Evolutionary conservation across 768 basidiomycete species (phyloP).

Genomic region (Agrocybe praecox): DNA sequence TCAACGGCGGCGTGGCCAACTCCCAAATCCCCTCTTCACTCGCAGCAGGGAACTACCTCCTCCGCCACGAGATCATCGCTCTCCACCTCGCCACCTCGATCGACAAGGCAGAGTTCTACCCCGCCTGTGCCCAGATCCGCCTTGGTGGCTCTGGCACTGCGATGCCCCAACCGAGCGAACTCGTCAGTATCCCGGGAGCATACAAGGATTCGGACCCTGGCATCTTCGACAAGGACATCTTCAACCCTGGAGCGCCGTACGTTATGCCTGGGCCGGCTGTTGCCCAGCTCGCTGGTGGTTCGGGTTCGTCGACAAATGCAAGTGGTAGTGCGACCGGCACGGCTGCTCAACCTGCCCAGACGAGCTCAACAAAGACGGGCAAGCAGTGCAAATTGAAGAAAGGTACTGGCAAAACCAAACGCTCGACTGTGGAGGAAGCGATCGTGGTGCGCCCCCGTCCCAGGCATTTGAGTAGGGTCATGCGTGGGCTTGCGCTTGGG

Average conservation of each 20-base stretch:
- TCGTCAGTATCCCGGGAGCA: conserved; percentile 71
- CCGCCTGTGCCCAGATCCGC: conserved; percentile 62
- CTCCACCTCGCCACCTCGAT: conserved; percentile 60
- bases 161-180: conserved; percentile 51
- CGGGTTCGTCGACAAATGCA: not conserved
- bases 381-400: conserved; percentile 21
- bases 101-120: conserved; percentile 82
- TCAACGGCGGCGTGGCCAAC: conserved; percentile 40
- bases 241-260: conserved; percentile 32
- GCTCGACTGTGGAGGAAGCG: conserved; percentile 5
- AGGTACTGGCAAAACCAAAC: too few species aligned
- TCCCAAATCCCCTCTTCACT: conserved; percentile 53
- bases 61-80: conserved; percentile 82
- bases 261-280: conserved; percentile 55
- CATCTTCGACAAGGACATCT: conserved; percentile 58
- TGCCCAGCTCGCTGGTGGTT: conserved; percentile 37
- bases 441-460: conserved; percentile 22
- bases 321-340: conserved; percentile 4
- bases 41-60: conserved; percentile 69
- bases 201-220: conserved; percentile 74
- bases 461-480: conserved; percentile 33
- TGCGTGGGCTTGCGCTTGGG: conserved; percentile 30
- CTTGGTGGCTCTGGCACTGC: conserved; percentile 53
- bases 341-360: conserved; percentile 1
- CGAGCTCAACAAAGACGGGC: not conserved